These are phyloP conservation scores for Psilocybe cyanescens DNA, from an alignment of 768 basidiomycete species.

Conservation along the genomic window DNA sequence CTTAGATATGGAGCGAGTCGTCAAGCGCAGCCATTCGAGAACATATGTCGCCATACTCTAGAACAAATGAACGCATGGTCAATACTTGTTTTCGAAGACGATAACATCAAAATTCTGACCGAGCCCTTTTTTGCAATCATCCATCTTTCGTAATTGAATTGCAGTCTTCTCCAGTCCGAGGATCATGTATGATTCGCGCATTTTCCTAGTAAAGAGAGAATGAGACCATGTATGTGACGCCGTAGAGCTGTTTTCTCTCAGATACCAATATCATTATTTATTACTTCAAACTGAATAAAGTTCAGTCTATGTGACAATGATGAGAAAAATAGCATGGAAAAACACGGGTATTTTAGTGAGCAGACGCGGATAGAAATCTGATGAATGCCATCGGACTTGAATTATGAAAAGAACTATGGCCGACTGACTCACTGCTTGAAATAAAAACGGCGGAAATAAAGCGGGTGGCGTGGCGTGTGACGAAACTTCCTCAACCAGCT, in stretches of 20 bases:
- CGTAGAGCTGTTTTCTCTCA: neutral
- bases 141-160: neutral
- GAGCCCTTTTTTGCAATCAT: neutral
- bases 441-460: constrained; percentile 16
- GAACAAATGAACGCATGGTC: neutral
- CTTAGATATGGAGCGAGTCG: neutral
- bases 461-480: constrained; percentile 16
- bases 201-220: neutral
- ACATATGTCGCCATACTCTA: neutral
- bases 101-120: neutral
- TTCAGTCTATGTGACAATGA: neutral
- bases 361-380: neutral
- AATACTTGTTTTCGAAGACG: neutral
- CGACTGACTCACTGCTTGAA: constrained; percentile 3
- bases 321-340: neutral
- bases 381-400: constrained; percentile 1
- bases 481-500: neutral
- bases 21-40: neutral
- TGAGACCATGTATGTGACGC: neutral
- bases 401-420: neutral
- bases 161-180: neutral
- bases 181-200: neutral
- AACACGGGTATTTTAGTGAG: constrained; percentile 3
- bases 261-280: neutral
- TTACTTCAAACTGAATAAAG: neutral